Evolutionary conservation across 441 rosid genomes (phyloP), one percentile per base, ranked within the genome.

Genomic region (Lagerstroemia fauriei): DNA sequence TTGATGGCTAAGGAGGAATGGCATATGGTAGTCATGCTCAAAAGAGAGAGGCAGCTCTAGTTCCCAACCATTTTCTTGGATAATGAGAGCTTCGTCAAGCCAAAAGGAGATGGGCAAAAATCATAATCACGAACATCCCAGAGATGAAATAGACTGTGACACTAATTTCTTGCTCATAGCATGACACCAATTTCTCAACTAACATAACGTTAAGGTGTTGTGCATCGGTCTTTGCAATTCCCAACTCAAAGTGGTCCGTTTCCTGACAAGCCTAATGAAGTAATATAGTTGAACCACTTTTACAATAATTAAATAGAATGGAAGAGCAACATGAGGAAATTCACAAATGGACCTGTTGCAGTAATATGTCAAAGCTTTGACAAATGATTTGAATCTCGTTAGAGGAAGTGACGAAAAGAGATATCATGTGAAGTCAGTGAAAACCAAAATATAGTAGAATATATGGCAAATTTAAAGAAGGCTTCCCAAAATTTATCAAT

Each of bases 171-270:
- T 95, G 99, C 12, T 98, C 99, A 86, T 85, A 90, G 70, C 99
- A 90, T 44, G 99, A 95, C 75, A 97, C 99, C 75, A 99, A 95
- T 81, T 93, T 97, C 91, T 97, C 99, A 7, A 95, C 99, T 78
- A 97, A 90, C 81, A 97, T 91, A 81, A 97, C 85, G 84, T 94
- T 88, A 79, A 99, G 99, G 78, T 92, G 91, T 84, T 93, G 95
- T 31, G 91, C 95, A 72, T 89, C 93, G 83, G 95, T 94, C 93
- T 93, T 95, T 77, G 98, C 91, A 80, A 95, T 99, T 73, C 99
- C 98, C 99, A 97, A 94, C 91, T 92, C 95, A 83, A 38, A 81
- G 90, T 95, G 97, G 87, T 97, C 98, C 90, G 93, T 94, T 94
- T 97, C 99, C 99, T 97, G 61, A 75, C 24, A 75, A 75, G 16